Percentiles rank a stretch among this genome's conserved stretches.
phyloP scores from a whole-genome alignment of 805 yeast genomes.

The Candida jianshihensis region DNA sequence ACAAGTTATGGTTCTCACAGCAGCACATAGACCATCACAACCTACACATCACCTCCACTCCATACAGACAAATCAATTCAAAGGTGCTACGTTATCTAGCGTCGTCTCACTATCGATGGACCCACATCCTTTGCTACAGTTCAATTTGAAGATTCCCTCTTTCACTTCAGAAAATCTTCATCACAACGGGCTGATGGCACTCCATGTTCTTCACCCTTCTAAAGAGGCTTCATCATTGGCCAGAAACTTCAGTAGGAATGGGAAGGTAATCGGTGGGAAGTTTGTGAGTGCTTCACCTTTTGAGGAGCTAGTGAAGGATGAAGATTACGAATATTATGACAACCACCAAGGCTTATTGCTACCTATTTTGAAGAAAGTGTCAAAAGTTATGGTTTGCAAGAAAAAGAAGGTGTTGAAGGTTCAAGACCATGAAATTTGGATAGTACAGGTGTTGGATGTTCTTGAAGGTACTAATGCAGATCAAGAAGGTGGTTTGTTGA shows the following conservation, averaged over 20 bases:
- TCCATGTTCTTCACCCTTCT: conserved; percentile 69
- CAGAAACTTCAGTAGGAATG: conserved; percentile 54
- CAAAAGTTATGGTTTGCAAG: conserved; percentile 56
- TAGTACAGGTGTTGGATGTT: conserved; percentile 66
- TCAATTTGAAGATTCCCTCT: conserved; percentile 83
- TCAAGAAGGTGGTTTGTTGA: conserved; percentile 57
- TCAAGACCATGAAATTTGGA: conserved; percentile 89
- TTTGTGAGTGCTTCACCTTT: conserved; percentile 39
- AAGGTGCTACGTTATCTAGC: conserved; percentile 83
- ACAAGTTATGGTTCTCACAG: conserved; percentile 55
- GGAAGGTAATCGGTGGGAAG: conserved; percentile 28
- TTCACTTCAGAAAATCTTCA: conserved; percentile 66
- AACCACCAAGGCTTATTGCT: conserved; percentile 14
- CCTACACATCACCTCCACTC: conserved; percentile 15
- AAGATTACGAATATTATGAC: conserved; percentile 28
- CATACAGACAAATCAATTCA: conserved; percentile 25
- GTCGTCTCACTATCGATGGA: conserved; percentile 73
- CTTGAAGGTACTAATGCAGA: conserved; percentile 26
- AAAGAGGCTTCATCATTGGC: conserved; percentile 50
- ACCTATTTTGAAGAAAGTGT: conserved; percentile 54
- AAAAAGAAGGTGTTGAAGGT: conserved; percentile 46
- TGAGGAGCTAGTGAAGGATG: conserved; percentile 27
- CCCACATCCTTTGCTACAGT: conserved; percentile 75
- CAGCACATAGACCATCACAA: conserved; percentile 29
- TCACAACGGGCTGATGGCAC: conserved; percentile 50